Evolutionary conservation across 352 stramenopile genomes (phyloP).

Genomic region (Phytophthora crassamura): DNA sequence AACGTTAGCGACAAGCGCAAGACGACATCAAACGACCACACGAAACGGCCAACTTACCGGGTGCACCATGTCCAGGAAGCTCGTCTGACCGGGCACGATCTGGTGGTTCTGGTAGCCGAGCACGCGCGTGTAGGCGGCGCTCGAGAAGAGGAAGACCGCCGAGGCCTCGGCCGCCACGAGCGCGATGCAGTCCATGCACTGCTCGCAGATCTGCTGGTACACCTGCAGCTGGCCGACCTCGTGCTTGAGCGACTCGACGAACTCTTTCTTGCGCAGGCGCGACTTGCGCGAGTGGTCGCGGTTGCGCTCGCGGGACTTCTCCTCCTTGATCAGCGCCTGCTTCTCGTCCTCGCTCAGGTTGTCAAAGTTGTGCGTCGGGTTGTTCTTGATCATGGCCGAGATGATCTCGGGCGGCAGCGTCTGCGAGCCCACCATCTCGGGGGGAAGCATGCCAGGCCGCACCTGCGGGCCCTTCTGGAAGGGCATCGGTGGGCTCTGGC

Average conservation of each 20-base stretch:
- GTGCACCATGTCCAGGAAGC: conserved; percentile 87
- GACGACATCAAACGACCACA: conserved; percentile 5
- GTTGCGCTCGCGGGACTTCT: conserved; percentile 92
- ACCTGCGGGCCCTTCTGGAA: conserved; percentile 56
- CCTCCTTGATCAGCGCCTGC: conserved; percentile 79
- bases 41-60: conserved; percentile 52
- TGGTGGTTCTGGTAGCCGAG: conserved; percentile 83
- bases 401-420: conserved; percentile 84
- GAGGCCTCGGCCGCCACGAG: conserved; percentile 71
- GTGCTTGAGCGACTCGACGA: conserved; percentile 94
- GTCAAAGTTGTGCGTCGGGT: conserved; percentile 68
- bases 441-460: conserved; percentile 28
- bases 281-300: conserved; percentile 96
- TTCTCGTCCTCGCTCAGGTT: conserved; percentile 86
- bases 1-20: conserved; percentile 8
- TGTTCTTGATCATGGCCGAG: conserved; percentile 85
- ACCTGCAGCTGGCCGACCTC: conserved; percentile 85
- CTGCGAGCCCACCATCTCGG: conserved; percentile 69
- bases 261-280: conserved; percentile 94
- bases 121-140: conserved; percentile 69
- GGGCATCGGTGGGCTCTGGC: conserved; percentile 42
- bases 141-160: conserved; percentile 73
- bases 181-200: conserved; percentile 82
- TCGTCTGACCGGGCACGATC: conserved; percentile 74
- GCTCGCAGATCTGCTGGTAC: conserved; percentile 87